Evolutionary conservation across 2,329 filamentous ascomycete species (phyloP).

Genomic region (Aspergillus bombycis): DNA sequence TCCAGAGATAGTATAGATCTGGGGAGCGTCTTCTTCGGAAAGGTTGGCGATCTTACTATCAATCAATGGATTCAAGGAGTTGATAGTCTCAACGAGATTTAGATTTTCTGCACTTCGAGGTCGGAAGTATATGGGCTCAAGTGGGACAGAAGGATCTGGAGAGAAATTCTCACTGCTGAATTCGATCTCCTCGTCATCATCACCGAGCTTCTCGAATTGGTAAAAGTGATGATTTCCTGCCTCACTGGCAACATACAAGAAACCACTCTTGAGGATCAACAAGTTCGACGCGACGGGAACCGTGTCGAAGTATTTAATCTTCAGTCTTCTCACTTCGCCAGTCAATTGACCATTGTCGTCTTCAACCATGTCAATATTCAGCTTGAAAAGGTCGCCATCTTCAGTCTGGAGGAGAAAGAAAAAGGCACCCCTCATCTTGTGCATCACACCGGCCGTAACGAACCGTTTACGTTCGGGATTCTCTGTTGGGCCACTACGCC

Average conservation of each 20-base stretch:
- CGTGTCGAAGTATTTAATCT: constrained; percentile 98
- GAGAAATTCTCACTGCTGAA: constrained; percentile 83
- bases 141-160: constrained; percentile 70
- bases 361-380: constrained; percentile 88
- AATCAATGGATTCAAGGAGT: constrained; percentile 87
- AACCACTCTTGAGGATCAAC: constrained; percentile 93
- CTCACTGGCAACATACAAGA: constrained; percentile 89
- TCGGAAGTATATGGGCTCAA: constrained; percentile 81
- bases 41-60: constrained; percentile 92
- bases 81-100: constrained; percentile 79
- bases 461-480: constrained; percentile 87
- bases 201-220: constrained; percentile 94
- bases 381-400: constrained; percentile 97
- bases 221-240: constrained; percentile 94
- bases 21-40: constrained; percentile 88
- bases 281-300: constrained; percentile 85
- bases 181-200: constrained; percentile 88
- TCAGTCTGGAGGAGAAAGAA: constrained; percentile 97
- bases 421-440: constrained; percentile 94
- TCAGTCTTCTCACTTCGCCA: constrained; percentile 78
- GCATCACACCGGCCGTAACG: constrained; percentile 92
- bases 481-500: constrained; percentile 83
- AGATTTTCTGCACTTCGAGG: constrained; percentile 80
- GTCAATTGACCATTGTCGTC: constrained; percentile 76
- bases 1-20: constrained; percentile 92